A percentile compares a stretch with the other conserved stretches of the same genome.
Evolutionary conservation across 2,329 filamentous ascomycete genomes (phyloP).

Genomic region (Colletotrichum sp.): DNA sequence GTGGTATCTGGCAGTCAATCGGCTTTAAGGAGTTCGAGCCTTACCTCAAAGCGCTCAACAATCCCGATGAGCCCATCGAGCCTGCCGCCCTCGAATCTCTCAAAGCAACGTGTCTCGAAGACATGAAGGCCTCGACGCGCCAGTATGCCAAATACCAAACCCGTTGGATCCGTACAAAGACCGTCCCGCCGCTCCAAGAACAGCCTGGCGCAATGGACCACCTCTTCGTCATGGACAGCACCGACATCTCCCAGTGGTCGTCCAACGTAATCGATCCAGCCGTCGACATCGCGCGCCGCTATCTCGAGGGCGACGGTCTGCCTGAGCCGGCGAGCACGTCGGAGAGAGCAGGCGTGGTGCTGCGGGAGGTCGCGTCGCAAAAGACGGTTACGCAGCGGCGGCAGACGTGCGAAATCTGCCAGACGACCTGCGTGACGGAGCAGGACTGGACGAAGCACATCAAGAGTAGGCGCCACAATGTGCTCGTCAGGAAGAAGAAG

Average conservation of each 20-base stretch:
- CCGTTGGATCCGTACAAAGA: conserved; percentile 85
- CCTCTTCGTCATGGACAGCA: conserved; percentile 84
- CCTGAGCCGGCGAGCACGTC: conserved; percentile 57
- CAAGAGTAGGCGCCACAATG: conserved; percentile 38
- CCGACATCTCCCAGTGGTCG: conserved; percentile 67
- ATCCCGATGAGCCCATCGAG: conserved; percentile 18
- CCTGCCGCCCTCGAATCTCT: conserved; percentile 56
- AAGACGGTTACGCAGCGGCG: conserved; percentile 62
- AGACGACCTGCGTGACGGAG: conserved; percentile 65
- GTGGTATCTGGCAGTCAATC: conserved; percentile 96
- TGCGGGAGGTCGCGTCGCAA: conserved; percentile 54
- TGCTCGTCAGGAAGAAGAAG: conserved; percentile 38
- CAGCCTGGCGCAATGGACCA: conserved; percentile 55
- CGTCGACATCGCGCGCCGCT: conserved; percentile 62
- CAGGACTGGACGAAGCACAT: conserved; percentile 47
- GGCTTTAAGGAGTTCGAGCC: conserved; percentile 90
- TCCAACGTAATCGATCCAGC: conserved; percentile 71
- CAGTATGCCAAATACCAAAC: conserved; percentile 88
- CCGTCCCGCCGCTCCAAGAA: conserved; percentile 71
- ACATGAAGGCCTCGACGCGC: conserved; percentile 81
- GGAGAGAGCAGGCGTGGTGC: conserved; percentile 51
- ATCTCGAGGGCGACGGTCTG: conserved; percentile 63
- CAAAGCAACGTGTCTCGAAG: conserved; percentile 67
- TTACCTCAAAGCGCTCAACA: conserved; percentile 61
- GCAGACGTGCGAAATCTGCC: conserved; percentile 75